Conservation (phyloP, 768 basidiomycete genomes). For the Saitozyma sp. region DNA sequence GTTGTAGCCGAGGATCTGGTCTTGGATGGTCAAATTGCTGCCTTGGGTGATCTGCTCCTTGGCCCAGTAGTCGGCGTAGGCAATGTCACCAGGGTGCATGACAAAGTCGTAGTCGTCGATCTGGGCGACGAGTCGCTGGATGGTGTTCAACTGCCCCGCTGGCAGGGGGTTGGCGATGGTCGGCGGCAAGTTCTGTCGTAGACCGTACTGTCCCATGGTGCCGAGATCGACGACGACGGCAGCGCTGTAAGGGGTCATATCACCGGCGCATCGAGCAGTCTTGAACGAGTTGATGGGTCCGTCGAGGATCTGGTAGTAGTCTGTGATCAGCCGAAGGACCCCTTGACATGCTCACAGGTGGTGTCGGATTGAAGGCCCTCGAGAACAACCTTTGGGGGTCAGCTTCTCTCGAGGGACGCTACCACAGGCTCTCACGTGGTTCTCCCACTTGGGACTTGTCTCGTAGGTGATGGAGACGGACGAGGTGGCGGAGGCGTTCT, state of each 20-base stretch:
- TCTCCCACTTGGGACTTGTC: constrained; percentile 6
- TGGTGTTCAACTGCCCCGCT: constrained; percentile 1
- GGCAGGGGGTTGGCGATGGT: neutral
- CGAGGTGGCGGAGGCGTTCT: neutral
- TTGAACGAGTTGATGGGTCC: constrained; percentile 8
- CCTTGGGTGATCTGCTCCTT: constrained; percentile 1
- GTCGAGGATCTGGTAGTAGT: neutral
- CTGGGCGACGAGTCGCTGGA: constrained; percentile 1
- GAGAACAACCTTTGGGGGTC: neutral
- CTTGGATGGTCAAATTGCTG: neutral
- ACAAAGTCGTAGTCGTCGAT: constrained; percentile 7
- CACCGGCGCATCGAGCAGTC: constrained; percentile 12
- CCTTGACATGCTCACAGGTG: neutral
- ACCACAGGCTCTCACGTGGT: too few species aligned
- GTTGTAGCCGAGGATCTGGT: constrained; percentile 10
- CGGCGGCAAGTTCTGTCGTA: neutral
- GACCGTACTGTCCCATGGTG: constrained; percentile 13
- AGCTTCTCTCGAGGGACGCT: too few species aligned
- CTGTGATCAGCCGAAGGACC: neutral
- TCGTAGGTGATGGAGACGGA: constrained; percentile 4
- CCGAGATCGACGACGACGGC: constrained; percentile 22
- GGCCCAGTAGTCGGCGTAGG: constrained; percentile 20
- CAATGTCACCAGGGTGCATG: constrained; percentile 5
- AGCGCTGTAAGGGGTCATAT: constrained; percentile 8
- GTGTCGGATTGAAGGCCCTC: neutral